Percentiles rank a stretch among this genome's conserved stretches.
Conservation (phyloP, 176 grass and related monocot species). For the Neostapfia colusana region DNA sequence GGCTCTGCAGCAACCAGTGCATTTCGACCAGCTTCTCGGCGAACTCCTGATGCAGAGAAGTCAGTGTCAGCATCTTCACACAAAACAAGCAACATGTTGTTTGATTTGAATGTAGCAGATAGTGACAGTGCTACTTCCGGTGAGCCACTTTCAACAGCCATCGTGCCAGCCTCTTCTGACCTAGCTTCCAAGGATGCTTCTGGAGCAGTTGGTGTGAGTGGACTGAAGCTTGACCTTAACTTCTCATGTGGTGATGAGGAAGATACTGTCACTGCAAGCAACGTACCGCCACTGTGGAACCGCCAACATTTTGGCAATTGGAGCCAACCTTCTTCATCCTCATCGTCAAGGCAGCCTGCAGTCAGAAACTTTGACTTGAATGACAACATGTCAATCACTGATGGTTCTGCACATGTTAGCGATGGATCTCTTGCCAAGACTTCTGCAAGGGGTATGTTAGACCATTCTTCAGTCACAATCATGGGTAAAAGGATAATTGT, state of each 20-base stretch:
- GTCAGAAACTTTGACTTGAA: constrained; percentile 72
- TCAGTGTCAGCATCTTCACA: constrained; percentile 39
- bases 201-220: constrained; percentile 27
- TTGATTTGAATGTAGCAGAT: constrained; percentile 62
- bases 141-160: constrained; percentile 36
- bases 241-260: constrained; percentile 45
- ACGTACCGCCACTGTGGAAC: constrained; percentile 37
- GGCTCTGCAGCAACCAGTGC: constrained; percentile 84
- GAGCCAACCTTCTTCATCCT: constrained; percentile 49
- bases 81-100: constrained; percentile 43
- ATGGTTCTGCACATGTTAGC: constrained; percentile 39
- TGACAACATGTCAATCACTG: constrained; percentile 45
- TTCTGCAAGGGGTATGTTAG: constrained; percentile 20
- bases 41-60: constrained; percentile 47
- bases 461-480: constrained; percentile 53
- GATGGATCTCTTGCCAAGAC: constrained; percentile 40
- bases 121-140: constrained; percentile 46
- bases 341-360: constrained; percentile 56
- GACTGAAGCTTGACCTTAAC: constrained; percentile 57
- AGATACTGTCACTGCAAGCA: constrained; percentile 20
- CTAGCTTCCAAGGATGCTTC: constrained; percentile 43
- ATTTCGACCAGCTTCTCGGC: constrained; percentile 53
- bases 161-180: constrained; percentile 34
- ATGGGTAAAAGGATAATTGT: constrained; percentile 52
- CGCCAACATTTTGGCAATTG: constrained; percentile 31